A percentile compares a stretch with the other conserved stretches of the same genome.
Evolutionary conservation across 2,329 filamentous ascomycete genomes (phyloP).

Genomic region (Venturia aucupariae): DNA sequence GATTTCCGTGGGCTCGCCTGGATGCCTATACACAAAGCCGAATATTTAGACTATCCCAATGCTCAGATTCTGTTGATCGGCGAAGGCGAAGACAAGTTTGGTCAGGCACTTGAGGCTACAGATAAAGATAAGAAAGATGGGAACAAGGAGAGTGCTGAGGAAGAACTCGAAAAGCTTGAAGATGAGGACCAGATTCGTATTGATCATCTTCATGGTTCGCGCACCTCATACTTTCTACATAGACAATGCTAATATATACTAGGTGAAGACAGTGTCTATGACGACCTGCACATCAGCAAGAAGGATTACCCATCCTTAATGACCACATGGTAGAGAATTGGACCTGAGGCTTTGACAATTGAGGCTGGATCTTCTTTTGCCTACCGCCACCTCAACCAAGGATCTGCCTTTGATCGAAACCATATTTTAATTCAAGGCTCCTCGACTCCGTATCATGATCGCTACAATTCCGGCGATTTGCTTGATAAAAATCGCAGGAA

Average conservation of each 20-base stretch:
- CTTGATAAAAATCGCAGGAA: too few relatives aligned
- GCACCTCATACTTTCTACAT: background rate
- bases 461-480: too few relatives aligned
- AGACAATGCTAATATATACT: conserved; percentile 17
- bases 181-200: conserved; percentile 64
- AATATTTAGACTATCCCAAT: conserved; percentile 65
- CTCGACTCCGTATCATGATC: too few relatives aligned
- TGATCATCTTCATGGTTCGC: conserved; percentile 45
- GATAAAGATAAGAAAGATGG: conserved; percentile 47
- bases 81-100: conserved; percentile 45
- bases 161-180: conserved; percentile 66
- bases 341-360: background rate
- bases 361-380: background rate
- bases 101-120: conserved; percentile 48
- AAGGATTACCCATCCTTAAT: conserved; percentile 56
- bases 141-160: conserved; percentile 52
- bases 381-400: background rate
- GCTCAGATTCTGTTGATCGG: conserved; percentile 74
- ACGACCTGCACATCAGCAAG: conserved; percentile 49
- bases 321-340: conserved; percentile 46
- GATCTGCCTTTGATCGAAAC: too few relatives aligned
- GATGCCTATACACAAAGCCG: conserved; percentile 57
- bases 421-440: too few relatives aligned
- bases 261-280: conserved; percentile 53
- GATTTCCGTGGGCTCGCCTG: conserved; percentile 67